Evolutionary conservation across 1,284 basidiomycete species (phyloP).

Genomic region (Dichomitus squalens): DNA sequence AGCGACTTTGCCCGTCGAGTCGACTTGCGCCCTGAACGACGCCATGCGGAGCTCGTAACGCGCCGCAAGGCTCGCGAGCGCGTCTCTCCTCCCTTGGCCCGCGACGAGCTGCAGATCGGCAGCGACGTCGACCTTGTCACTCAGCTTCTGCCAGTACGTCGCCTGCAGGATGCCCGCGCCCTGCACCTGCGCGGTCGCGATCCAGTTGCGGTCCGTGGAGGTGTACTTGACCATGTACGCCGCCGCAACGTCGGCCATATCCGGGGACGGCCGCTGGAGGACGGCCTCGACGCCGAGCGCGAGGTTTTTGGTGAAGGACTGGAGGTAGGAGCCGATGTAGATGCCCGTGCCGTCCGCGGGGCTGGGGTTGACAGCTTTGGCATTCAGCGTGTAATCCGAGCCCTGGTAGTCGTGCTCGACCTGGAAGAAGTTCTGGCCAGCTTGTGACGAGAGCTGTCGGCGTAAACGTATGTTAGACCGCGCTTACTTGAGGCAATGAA

Average conservation of each 20-base stretch:
- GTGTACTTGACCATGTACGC: constrained; percentile 92
- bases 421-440: constrained; percentile 88
- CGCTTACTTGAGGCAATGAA: constrained; percentile 1
- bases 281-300: constrained; percentile 92
- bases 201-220: constrained; percentile 77
- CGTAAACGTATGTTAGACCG: constrained; percentile 16
- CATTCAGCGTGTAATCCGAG: constrained; percentile 84
- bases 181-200: constrained; percentile 92
- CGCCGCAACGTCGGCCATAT: constrained; percentile 73
- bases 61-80: constrained; percentile 89
- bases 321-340: constrained; percentile 92
- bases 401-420: constrained; percentile 96
- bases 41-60: constrained; percentile 97
- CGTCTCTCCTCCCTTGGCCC: constrained; percentile 82
- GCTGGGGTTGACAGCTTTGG: constrained; percentile 93
- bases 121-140: constrained; percentile 98
- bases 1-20: constrained; percentile 92
- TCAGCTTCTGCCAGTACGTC: constrained; percentile 96
- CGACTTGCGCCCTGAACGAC: constrained; percentile 91
- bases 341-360: constrained; percentile 91
- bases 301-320: constrained; percentile 92
- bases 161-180: constrained; percentile 87
- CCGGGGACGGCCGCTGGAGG: constrained; percentile 79
- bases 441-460: constrained; percentile 61
- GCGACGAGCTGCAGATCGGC: constrained; percentile 90